Base-by-base conservation (phyloP, 768 basidiomycete species). In the Hericium alpestre region DNA sequence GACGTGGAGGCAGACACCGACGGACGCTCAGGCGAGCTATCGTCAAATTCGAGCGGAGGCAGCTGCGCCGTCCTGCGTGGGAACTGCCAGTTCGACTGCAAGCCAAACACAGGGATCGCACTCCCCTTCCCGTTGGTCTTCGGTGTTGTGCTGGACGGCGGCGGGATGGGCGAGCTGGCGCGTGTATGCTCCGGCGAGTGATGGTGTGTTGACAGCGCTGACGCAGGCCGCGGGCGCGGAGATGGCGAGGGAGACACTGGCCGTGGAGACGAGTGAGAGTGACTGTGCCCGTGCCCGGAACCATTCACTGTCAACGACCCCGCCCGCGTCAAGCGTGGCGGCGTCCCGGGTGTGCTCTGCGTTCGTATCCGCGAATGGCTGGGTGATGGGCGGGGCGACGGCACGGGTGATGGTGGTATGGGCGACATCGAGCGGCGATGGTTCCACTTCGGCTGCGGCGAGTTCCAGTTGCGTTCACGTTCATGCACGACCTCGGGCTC, bases 391-490 rank as follows among this genome's bases (percentile, higher is more conserved):
- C 47, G 55, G 22, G 61, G 57, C 18, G 61, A 59, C 5, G 61
- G 64, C 38, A 59, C 53, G 27, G 53, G 63, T 49, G 59, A 40
- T 56, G 59, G 60, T 57, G 32, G 62, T 18, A 61, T 39, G 4
- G 59, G 63, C 3, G 58, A 61, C 15, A 63, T 32, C 2, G 63
- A 50, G 3, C 58, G 51, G 8, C 59, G 54, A 25, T 65, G 63
- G 11, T 57, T 51, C 56, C 63, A 63, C 18, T 55, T 63, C 15
- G 57, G 63, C 15, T 74, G 78, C n/a, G 80, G 81, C 8, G 83
- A 77, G 66, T 84, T 82, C 85, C 84, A 86, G 63, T 86, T 86
- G 51, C 81, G 74, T 67, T 86, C 84, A 51, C 83, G 76, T 61
- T 78, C 76, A 40, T 80, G 77, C n/a, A 63, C 58, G 4, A 69